A percentile compares a stretch with the other conserved stretches of the same genome.
phyloP scores from a whole-genome alignment of 169 alveolate genomes.

The Amoebophrya sp. region DNA sequence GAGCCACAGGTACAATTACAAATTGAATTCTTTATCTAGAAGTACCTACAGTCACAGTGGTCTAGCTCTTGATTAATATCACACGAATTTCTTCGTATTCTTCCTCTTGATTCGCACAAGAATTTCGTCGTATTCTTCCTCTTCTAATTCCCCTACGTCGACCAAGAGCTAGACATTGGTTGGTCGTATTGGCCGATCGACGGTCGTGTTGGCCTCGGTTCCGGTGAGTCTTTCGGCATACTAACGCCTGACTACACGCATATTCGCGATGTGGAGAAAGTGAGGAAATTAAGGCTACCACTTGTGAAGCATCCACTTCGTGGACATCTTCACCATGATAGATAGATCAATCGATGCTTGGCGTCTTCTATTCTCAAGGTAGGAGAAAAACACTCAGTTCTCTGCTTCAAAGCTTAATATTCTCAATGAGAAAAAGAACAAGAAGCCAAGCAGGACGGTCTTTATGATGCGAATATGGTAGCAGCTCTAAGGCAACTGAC shows the following conservation, averaged over 20 bases:
- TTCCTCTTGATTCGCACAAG: not conserved
- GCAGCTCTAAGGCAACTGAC: not conserved
- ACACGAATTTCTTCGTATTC: not conserved
- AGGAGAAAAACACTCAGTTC: too few relatives aligned
- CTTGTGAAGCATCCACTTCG: not conserved
- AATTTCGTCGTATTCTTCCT: not conserved
- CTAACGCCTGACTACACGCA: not conserved
- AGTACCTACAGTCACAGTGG: not conserved
- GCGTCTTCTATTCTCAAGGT: too few relatives aligned
- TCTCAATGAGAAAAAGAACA: not conserved
- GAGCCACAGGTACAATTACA: not conserved
- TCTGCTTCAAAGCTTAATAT: not conserved
- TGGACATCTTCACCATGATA: not conserved
- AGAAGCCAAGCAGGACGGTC: not conserved
- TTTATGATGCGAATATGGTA: not conserved
- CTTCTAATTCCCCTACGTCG: not conserved
- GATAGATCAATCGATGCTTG: not conserved
- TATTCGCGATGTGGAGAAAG: not conserved
- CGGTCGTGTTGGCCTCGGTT: not conserved
- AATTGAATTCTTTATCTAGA: too few relatives aligned
- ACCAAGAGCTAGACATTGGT: not conserved
- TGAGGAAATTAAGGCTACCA: not conserved
- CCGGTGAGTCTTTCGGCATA: not conserved
- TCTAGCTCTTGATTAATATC: not conserved
- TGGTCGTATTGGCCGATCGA: slow-evolving; percentile 8